These are phyloP conservation scores for Lactifluus rugatus DNA, from an alignment of 768 basidiomycete genomes.

Conservation along the genomic window DNA sequence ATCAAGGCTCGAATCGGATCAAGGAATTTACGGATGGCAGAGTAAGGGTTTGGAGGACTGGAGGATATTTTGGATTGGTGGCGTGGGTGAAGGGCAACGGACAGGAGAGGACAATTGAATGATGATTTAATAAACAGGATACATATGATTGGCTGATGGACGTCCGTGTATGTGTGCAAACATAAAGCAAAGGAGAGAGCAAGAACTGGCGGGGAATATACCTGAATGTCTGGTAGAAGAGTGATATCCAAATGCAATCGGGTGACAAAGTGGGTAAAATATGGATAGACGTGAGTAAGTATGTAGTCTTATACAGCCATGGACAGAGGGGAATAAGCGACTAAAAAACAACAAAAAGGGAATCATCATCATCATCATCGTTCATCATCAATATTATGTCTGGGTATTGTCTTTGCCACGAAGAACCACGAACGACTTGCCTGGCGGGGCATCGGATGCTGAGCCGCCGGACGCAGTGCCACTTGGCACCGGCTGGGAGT, in stretches of 20 bases:
- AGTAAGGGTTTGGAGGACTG: constrained; percentile 65
- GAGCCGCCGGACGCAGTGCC: neutral
- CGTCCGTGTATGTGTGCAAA: neutral
- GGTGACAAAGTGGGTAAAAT: neutral
- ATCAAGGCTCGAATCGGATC: constrained; percentile 38
- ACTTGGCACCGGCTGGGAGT: constrained; percentile 5
- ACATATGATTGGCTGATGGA: neutral
- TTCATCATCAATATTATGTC: neutral
- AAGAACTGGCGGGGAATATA: neutral
- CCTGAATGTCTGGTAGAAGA: neutral
- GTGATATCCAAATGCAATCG: constrained; percentile 6
- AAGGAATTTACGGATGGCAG: constrained; percentile 74
- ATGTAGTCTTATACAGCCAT: neutral
- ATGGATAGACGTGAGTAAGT: neutral
- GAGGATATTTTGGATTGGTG: constrained; percentile 78
- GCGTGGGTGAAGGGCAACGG: constrained; percentile 30
- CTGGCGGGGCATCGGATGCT: neutral
- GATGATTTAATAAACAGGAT: constrained; percentile 19
- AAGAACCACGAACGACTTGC: constrained; percentile 50
- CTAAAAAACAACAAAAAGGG: neutral
- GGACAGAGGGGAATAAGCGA: neutral
- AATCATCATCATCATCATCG: neutral
- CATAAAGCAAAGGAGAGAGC: neutral
- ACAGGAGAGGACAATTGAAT: constrained; percentile 20
- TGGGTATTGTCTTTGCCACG: constrained; percentile 35